Evolutionary conservation across 2,329 filamentous ascomycete genomes (phyloP).

Genomic region (Pseudogymnoascus sp.): DNA sequence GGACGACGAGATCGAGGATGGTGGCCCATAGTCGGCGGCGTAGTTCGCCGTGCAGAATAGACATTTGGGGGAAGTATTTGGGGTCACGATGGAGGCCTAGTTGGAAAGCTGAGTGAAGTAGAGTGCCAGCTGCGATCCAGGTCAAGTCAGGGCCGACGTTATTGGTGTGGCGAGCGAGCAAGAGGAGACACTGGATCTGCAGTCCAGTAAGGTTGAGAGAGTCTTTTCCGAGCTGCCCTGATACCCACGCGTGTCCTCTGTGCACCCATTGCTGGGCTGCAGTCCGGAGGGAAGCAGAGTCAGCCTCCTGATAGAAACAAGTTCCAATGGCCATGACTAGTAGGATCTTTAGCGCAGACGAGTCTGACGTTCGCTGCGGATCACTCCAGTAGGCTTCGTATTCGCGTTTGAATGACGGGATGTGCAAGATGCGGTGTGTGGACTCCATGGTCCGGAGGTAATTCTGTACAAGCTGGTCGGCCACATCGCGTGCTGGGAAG

Average conservation of each 20-base stretch:
- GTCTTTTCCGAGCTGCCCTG: slow-evolving; percentile 33
- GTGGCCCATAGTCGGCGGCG: slow-evolving; percentile 40
- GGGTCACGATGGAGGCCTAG: slow-evolving; percentile 40
- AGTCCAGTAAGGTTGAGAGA: slow-evolving; percentile 30
- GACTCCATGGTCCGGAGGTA: slow-evolving; percentile 46
- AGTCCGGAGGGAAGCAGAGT: slow-evolving; percentile 22
- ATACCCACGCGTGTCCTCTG: slow-evolving; percentile 35
- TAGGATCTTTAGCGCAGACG: slow-evolving; percentile 30
- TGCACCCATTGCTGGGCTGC: slow-evolving; percentile 34
- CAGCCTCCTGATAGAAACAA: slow-evolving; percentile 25
- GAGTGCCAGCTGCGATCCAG: slow-evolving; percentile 35
- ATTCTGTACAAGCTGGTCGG: slow-evolving; percentile 35
- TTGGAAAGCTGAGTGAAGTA: slow-evolving; percentile 37
- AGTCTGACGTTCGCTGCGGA: slow-evolving; percentile 20
- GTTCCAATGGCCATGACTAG: slow-evolving; percentile 36
- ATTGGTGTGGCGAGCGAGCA: slow-evolving; percentile 35
- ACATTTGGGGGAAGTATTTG: slow-evolving; percentile 30
- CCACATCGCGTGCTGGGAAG: slow-evolving; percentile 8
- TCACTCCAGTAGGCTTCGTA: slow-evolving; percentile 41
- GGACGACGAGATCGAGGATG: slow-evolving; percentile 44
- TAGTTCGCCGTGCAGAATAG: slow-evolving; percentile 31
- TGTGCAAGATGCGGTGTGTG: slow-evolving; percentile 44
- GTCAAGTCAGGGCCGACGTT: slow-evolving; percentile 34
- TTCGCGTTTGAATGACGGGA: slow-evolving; percentile 42
- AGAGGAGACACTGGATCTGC: slow-evolving; percentile 34